Percentiles rank a stretch among this genome's conserved stretches.
Conservation (phyloP, 1,139 yeast genomes). For the Pneumocystis wakefieldiae region DNA sequence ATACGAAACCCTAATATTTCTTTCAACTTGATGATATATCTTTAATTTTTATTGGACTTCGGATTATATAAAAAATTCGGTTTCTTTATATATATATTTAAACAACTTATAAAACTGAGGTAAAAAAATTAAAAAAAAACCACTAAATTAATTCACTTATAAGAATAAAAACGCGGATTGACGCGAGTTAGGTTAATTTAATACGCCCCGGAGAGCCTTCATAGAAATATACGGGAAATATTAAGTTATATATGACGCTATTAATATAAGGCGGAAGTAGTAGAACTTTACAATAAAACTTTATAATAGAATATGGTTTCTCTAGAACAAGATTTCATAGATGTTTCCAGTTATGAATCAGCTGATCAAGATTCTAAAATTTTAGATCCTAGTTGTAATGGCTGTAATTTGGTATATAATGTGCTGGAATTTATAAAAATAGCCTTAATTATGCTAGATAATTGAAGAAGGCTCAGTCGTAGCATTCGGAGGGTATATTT, state of each 20-base stretch:
- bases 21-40: too few species aligned
- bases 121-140: too few species aligned
- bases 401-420: neutral
- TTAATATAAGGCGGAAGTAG: neutral
- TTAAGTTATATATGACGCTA: neutral
- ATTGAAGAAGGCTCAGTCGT: conserved; percentile 13
- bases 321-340: neutral
- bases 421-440: neutral
- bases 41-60: too few species aligned
- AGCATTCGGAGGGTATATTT: conserved; percentile 21
- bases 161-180: neutral
- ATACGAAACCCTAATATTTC: too few species aligned
- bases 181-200: neutral
- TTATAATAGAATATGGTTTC: neutral
- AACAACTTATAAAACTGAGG: too few species aligned
- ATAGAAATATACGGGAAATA: neutral
- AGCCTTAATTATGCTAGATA: neutral
- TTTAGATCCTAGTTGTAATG: conserved; percentile 1
- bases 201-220: neutral
- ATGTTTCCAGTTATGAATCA: neutral
- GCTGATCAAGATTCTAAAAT: neutral
- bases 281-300: neutral
- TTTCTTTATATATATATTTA: too few species aligned
- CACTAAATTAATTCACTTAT: neutral
- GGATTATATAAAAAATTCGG: too few species aligned